Percentiles rank a stretch among this genome's conserved stretches.
These are phyloP conservation scores for Fomitopsis schrenkii DNA, from an alignment of 1,284 basidiomycete species.

Conservation along the genomic window DNA sequence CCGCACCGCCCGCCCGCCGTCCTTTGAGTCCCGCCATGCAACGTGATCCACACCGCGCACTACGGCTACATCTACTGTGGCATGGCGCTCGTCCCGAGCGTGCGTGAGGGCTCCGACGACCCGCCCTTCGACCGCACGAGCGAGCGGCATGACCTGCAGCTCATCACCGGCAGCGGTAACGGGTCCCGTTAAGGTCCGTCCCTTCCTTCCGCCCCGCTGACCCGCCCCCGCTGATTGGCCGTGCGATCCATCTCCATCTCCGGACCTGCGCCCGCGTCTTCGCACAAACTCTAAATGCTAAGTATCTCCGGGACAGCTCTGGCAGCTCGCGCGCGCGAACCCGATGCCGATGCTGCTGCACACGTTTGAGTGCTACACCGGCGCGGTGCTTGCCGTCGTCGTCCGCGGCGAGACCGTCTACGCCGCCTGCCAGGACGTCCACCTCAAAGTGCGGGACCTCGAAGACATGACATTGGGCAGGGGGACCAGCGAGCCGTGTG, in stretches of 20 bases:
- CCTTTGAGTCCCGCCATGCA: slow-evolving; percentile 60
- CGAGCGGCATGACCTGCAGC: slow-evolving; percentile 41
- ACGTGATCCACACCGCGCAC: slow-evolving; percentile 85
- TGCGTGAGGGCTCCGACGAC: slow-evolving; percentile 34
- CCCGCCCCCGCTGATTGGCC: background rate
- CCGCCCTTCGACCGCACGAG: slow-evolving; percentile 12
- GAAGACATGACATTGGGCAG: slow-evolving; percentile 33
- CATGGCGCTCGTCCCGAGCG: slow-evolving; percentile 57
- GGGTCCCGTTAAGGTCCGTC: slow-evolving; percentile 74
- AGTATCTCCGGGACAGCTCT: slow-evolving; percentile 50
- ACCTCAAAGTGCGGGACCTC: slow-evolving; percentile 88
- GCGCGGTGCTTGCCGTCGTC: slow-evolving; percentile 78
- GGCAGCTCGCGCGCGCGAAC: slow-evolving; percentile 50
- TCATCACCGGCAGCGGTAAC: slow-evolving; percentile 87
- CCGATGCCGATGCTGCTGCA: slow-evolving; percentile 42
- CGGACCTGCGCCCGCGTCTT: background rate
- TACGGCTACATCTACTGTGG: slow-evolving; percentile 89
- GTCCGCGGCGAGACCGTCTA: slow-evolving; percentile 80
- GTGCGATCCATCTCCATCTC: background rate
- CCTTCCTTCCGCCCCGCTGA: background rate
- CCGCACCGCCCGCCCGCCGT: slow-evolving; percentile 29
- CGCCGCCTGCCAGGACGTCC: slow-evolving; percentile 92
- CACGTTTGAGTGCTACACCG: slow-evolving; percentile 61
- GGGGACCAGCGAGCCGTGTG: too few relatives aligned
- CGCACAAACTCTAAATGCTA: background rate